phyloP scores from a whole-genome alignment of 2,329 filamentous ascomycete genomes.

The Aspergillus fumigatus region DNA sequence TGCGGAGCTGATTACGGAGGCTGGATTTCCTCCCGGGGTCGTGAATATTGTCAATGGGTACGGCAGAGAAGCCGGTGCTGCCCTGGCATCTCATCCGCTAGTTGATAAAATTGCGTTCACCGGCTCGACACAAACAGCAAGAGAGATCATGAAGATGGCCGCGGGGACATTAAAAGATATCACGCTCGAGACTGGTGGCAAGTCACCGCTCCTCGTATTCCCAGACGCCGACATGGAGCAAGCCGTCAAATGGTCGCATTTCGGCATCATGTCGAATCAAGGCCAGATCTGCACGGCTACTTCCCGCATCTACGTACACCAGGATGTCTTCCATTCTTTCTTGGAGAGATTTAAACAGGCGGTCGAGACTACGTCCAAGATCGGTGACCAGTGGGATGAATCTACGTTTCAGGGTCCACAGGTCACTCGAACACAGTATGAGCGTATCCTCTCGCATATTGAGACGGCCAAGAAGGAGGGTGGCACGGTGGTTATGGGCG shows the following conservation, averaged over 20 bases:
- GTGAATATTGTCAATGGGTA: slow-evolving; percentile 33
- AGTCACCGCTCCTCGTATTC: slow-evolving; percentile 62
- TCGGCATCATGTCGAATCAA: slow-evolving; percentile 46
- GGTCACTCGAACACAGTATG: slow-evolving; percentile 33
- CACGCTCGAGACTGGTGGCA: slow-evolving; percentile 52
- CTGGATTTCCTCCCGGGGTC: slow-evolving; percentile 32
- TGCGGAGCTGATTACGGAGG: slow-evolving; percentile 29
- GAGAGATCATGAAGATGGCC: slow-evolving; percentile 35
- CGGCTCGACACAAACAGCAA: slow-evolving; percentile 31
- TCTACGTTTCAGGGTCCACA: slow-evolving; percentile 36
- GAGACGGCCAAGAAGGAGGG: slow-evolving; percentile 67
- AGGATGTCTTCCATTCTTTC: slow-evolving; percentile 31
- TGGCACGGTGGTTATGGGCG: slow-evolving; percentile 61
- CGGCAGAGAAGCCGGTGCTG: slow-evolving; percentile 26
- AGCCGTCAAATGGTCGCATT: slow-evolving; percentile 66
- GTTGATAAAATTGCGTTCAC: slow-evolving; percentile 35
- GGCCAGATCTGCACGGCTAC: slow-evolving; percentile 34
- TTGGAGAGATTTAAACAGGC: slow-evolving; percentile 28
- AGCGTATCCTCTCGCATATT: slow-evolving; percentile 62
- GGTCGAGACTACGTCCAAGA: slow-evolving; percentile 29
- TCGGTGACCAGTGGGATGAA: slow-evolving; percentile 32
- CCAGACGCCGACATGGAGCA: slow-evolving; percentile 63
- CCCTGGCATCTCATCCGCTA: slow-evolving; percentile 27
- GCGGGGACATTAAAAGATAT: slow-evolving; percentile 33
- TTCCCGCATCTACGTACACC: slow-evolving; percentile 55